Evolutionary conservation across 129 eudicot genomes (phyloP).

Genomic region (Centaurea solstitialis): DNA sequence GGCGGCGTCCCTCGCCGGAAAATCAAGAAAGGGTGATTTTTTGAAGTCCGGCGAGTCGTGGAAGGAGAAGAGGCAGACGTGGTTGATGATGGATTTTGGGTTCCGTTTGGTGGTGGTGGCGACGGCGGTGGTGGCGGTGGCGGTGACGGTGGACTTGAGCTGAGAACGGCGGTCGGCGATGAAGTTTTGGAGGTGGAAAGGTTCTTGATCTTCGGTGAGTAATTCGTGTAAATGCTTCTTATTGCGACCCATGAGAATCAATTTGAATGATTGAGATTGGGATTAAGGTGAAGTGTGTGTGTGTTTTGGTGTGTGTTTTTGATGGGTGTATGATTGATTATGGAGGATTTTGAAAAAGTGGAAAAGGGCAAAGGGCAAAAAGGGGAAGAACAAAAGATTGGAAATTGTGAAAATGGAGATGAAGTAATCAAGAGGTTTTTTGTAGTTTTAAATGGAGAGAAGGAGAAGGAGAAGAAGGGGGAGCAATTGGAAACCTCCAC

Average conservation of each 20-base stretch:
- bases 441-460: slow-evolving; percentile 53
- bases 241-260: slow-evolving; percentile 25
- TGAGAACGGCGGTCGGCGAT: slow-evolving; percentile 58
- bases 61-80: slow-evolving; percentile 65
- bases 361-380: slow-evolving; percentile 11
- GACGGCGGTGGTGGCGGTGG: background rate
- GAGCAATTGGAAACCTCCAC: slow-evolving; percentile 9
- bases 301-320: no score
- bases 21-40: slow-evolving; percentile 54
- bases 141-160: slow-evolving; percentile 8
- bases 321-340: slow-evolving; percentile 9
- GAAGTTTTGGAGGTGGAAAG: slow-evolving; percentile 67
- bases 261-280: no score
- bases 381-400: slow-evolving; percentile 22
- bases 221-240: slow-evolving; percentile 67
- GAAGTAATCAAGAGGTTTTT: slow-evolving; percentile 49
- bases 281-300: no score
- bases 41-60: slow-evolving; percentile 57
- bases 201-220: slow-evolving; percentile 82
- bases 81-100: slow-evolving; percentile 32
- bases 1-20: slow-evolving; percentile 31
- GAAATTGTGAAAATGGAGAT: slow-evolving; percentile 19
- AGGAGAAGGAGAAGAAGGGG: background rate
- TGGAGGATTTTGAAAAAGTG: background rate
- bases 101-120: slow-evolving; percentile 20